Base-by-base conservation (phyloP, 345 rosid genomes). In the Viola odorata region DNA sequence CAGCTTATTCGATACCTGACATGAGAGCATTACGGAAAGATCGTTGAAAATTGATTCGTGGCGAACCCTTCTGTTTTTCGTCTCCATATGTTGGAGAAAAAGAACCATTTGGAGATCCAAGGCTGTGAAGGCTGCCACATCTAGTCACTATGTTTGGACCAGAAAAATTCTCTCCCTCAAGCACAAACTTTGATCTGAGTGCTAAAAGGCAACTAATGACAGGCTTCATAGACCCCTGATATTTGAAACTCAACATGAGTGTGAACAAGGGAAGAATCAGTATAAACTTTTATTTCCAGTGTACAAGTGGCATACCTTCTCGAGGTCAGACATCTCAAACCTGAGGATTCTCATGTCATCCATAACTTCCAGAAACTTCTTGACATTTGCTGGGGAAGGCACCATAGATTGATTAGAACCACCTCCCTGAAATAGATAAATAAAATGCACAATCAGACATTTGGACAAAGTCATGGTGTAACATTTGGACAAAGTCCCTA, bases 301-400 rank as follows among this genome's bases (percentile, higher is more conserved):
- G 5, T 51, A 23, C 1, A 23, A 23, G 23, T 5, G 40, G n/a
- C 15, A 16, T 81, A 92, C 98, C 98, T 85, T 89, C 72, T 89
- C 84, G 58, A 92, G 73, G 66, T 92, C 91, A 37, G 82, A 71
- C 42, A 77, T 61, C 57, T 85, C 84, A 66, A 92, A 87, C 58
- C 75, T 73, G 15, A 89, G 85, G 50, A 87, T 73, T 66, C 88
- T 88, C 75, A 83, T 11, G 44, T 85, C 82, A 69, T 84, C 91
- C 85, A 89, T 69, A 40, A 72, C 67, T 23, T 79, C 70, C 58
- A 87, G 77, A 76, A 92, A 89, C 69, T 66, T 76, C 15, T 69
- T 78, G 61, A 84, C 78, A 73, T 78, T 78, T 67, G 81, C 88
- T 39, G 64, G 16, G 50, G 36, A 52, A 52, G 80, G 74, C 57